Evolutionary conservation across 2,329 filamentous ascomycete genomes (phyloP), one percentile per base, ranked within the genome.

Genomic region (Cladosporium sp.): DNA sequence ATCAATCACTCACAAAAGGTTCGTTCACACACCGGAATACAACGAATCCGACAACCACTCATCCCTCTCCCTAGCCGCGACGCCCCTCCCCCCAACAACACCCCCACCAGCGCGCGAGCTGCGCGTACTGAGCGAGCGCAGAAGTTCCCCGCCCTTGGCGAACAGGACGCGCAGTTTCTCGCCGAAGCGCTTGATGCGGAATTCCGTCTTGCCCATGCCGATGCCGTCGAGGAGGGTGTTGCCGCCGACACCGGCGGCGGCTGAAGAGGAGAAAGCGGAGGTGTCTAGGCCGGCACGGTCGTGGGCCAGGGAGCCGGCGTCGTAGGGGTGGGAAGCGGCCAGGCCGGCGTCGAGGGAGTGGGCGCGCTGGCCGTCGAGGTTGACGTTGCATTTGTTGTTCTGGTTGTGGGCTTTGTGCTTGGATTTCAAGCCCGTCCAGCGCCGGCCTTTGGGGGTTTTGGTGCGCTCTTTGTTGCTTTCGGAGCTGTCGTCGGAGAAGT

Each of bases 401-500:
- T n/a, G n/a, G n/a, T n/a, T n/a, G n/a, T n/a, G n/a, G n/a, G n/a
- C n/a, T 11, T 54, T 57, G 47, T 43, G 47, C 41, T 58, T 51
- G 20, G 52, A 54, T 17, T 61, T 62, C 38, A 68, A 52, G 7
- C 57, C 24, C 43, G 56, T 43, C 58, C 55, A 43, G 54, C 56
- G 22, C 41, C 56, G 51, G 15, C 51, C 42, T n/a, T 51, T 36
- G 9, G 60, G 58, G n/a, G 60, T 52, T 24, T 61, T 62, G n/a
- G n/a, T n/a, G 48, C 61, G 58, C 53, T 61, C 52, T 42, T 58
- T 45, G 34, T 51, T 51, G 41, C 48, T 50, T 45, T 65, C 63
- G 15, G 64, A 65, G 54, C 65, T 69, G 55, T 71, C 64, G 54
- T 72, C 70, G 7, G 68, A 70, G 60, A 72, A 73, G 63, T 70